Evolutionary conservation across 1,139 yeast genomes (phyloP).

Genomic region (Candida sp.): DNA sequence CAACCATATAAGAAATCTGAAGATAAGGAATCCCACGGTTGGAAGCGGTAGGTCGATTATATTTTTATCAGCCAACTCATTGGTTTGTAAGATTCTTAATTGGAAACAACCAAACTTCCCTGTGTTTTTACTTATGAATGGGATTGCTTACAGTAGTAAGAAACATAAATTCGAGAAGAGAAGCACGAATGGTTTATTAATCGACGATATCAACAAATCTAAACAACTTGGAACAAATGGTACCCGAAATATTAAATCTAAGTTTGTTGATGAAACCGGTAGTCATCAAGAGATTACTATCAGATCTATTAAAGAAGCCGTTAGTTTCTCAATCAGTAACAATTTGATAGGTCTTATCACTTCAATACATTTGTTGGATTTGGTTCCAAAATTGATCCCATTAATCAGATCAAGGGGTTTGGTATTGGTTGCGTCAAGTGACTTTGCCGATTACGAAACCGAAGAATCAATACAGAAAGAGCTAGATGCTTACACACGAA

Average conservation of each 20-base stretch:
- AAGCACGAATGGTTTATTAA: slow-evolving; percentile 40
- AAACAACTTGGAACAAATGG: slow-evolving; percentile 20
- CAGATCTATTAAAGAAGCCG: slow-evolving; percentile 47
- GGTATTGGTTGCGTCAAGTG: slow-evolving; percentile 69
- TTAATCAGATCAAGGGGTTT: slow-evolving; percentile 79
- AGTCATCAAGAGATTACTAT: slow-evolving; percentile 39
- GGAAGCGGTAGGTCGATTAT: slow-evolving; percentile 54
- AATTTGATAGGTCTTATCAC: slow-evolving; percentile 83
- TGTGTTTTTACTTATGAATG: slow-evolving; percentile 80
- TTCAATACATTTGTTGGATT: slow-evolving; percentile 62
- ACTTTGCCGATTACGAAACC: slow-evolving; percentile 23
- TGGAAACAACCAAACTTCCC: slow-evolving; percentile 99
- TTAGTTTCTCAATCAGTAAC: slow-evolving; percentile 71
- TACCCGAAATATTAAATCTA: slow-evolving; percentile 16
- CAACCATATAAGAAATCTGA: slow-evolving; percentile 63
- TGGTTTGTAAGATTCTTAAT: slow-evolving; percentile 85
- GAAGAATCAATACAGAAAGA: slow-evolving; percentile 27
- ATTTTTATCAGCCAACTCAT: slow-evolving; percentile 82
- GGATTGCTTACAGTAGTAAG: slow-evolving; percentile 41
- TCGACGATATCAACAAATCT: slow-evolving; percentile 18
- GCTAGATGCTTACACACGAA: slow-evolving; percentile 40
- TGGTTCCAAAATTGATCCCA: slow-evolving; percentile 76
- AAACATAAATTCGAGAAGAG: slow-evolving; percentile 32
- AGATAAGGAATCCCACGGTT: slow-evolving; percentile 22
- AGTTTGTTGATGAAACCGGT: slow-evolving; percentile 6